Percentiles rank a stretch among this genome's conserved stretches.
Evolutionary conservation across 2,329 filamentous ascomycete genomes (phyloP).

Genomic region (Verticillium tricorpus): DNA sequence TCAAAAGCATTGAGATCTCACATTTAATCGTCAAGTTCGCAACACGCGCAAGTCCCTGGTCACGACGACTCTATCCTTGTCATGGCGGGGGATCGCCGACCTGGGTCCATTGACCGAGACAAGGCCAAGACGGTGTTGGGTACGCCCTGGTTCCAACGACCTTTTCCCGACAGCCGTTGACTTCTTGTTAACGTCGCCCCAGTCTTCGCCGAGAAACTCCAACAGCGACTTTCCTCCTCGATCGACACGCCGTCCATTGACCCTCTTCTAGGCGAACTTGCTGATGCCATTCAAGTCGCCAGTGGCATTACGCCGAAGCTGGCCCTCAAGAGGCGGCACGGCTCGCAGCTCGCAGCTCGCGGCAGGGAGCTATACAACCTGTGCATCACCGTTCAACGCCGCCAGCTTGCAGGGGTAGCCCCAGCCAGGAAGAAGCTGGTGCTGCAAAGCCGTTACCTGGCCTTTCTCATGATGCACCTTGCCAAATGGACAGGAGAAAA

Average conservation of each 20-base stretch:
- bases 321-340: background rate
- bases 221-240: slow-evolving; percentile 9
- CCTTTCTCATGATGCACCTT: slow-evolving; percentile 64
- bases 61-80: background rate
- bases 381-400: slow-evolving; percentile 46
- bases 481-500: slow-evolving; percentile 32
- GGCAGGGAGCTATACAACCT: slow-evolving; percentile 64
- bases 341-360: slow-evolving; percentile 44
- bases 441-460: slow-evolving; percentile 44
- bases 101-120: background rate
- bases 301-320: background rate
- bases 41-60: background rate
- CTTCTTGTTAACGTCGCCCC: background rate
- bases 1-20: no score
- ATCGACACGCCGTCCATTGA: slow-evolving; percentile 14
- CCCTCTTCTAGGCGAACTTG: slow-evolving; percentile 23
- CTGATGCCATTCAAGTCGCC: slow-evolving; percentile 10
- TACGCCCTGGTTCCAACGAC: background rate
- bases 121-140: background rate
- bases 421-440: slow-evolving; percentile 25
- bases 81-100: background rate
- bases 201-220: slow-evolving; percentile 8
- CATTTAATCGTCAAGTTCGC: background rate
- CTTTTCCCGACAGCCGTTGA: background rate
- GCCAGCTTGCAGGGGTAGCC: slow-evolving; percentile 18